Evolutionary conservation across 176 grass and related monocot species (phyloP), one percentile per base, ranked within the genome.

Genomic region (Zoysia japonica): DNA sequence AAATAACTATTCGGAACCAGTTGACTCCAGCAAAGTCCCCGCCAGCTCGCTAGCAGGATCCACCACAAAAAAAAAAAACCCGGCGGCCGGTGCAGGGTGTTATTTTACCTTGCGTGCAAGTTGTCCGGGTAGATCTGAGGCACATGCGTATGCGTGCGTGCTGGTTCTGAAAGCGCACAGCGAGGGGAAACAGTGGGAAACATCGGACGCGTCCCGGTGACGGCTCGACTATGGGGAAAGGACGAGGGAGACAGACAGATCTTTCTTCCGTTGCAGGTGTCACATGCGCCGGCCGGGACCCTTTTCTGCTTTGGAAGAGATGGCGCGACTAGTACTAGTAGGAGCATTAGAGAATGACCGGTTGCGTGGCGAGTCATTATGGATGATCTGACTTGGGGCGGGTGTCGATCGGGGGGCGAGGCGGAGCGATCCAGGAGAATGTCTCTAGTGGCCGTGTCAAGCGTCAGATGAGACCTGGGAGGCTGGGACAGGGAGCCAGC

Each of bases 251-350:
- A 13, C 41, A 47, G 54, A 62, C 61, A 44, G 72, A 78, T 82
- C 85, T 87, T 78, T 77, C 80, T 43, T 66, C 80, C 65, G 51
- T 64, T 53, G 85, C 64, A 81, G 84, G 49, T 61, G 61, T 63
- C 86, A 83, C 74, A 83, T 83, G 85, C 50, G 14, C 42, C 70
- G 38, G 41, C 11, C 68, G 9, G n/a, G 47, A 37, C 69, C 53
- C n/a, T 39, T 59, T 40, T 15, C 10, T 42, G 16, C 71, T 40
- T 7, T 65, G 36, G 37, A 65, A 11, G 7, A 14, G 37, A 65
- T 39, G 36, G 62, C 40, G 62, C 37, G 11, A 12, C 4, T 12
- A 62, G 60, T 59, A 59, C 15, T 11, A 9, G 7, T 60, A 63
- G 61, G 28, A 5, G 28, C 11, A 63, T 63, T 62, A 63, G 61